These are phyloP conservation scores for Ailanthus altissimus DNA, from an alignment of 345 rosid species.

Conservation along the genomic window DNA sequence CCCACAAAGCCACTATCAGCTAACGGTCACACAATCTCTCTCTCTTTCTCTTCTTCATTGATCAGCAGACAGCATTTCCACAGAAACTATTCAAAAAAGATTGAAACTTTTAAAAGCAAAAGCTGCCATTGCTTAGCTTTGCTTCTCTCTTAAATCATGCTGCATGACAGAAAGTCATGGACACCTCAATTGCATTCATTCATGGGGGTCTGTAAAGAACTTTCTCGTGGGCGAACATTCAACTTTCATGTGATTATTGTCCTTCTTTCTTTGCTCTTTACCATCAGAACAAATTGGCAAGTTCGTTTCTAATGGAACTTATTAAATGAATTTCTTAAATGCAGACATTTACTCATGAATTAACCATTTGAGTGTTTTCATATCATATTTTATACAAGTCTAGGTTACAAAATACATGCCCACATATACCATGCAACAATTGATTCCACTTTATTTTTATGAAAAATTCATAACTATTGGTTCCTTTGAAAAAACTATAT, in stretches of 20 bases:
- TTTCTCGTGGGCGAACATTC: neutral
- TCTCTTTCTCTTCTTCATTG: neutral
- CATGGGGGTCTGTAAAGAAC: neutral
- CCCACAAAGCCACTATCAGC: slow-evolving; percentile 34
- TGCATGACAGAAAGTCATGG: neutral
- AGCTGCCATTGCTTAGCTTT: slow-evolving; percentile 29
- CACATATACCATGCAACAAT: too few species aligned
- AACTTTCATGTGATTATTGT: neutral
- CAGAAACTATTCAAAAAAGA: slow-evolving; percentile 26
- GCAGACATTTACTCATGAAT: too few species aligned
- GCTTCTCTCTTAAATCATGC: neutral
- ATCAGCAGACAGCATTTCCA: slow-evolving; percentile 31
- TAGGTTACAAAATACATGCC: too few species aligned
- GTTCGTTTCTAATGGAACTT: neutral
- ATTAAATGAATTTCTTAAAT: neutral
- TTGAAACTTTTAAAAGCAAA: slow-evolving; percentile 39
- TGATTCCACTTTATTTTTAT: too few species aligned
- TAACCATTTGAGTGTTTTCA: too few species aligned
- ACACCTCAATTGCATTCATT: neutral
- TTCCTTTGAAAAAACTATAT: neutral
- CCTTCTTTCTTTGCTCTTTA: neutral
- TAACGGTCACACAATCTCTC: slow-evolving; percentile 17
- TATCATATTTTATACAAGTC: too few species aligned
- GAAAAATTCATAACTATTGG: neutral
- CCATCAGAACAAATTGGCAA: neutral